Evolutionary conservation across 78 protist genomes (phyloP), one percentile per base, ranked within the genome.

Genomic region (Pigoraptor vietnamica): DNA sequence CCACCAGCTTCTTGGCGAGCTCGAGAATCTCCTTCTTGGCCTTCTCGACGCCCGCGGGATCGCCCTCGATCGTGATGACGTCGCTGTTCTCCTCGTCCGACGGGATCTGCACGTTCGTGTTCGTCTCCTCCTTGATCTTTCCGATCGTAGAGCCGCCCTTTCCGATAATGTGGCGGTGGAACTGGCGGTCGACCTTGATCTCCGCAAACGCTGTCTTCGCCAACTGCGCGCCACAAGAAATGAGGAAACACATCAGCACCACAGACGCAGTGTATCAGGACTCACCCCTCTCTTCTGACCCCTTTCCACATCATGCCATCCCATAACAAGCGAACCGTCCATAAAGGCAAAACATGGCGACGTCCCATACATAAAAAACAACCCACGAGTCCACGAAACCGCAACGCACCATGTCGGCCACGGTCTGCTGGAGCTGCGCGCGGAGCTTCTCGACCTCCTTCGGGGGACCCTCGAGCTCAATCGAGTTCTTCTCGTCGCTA

Each of bases 401-500:
- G 29, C 6, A 14, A 48, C 67, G 6, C 67, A 2, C 24, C 82
- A 87, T 35, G 81, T 87, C 81, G 24, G 9, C 35, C n/a, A 37
- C 81, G 39, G n/a, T 0, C 33, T 6, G 14, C 2, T 1, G 21
- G 29, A 87, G 32, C 25, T 1, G 1, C 24, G 37, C 81, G 24
- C 23, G 1, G 82, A 40, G 23, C 38, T 0, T 1, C 25, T 23
- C 90, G 37, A 40, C 90, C 34, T 38, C 81, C 32, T 0, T 81
- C 25, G 90, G 56, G 81, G 90, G 90, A 19, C 90, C 90, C 90
- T 87, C 90, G 38, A 87, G 36, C 81, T 87, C 90, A 40, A 87
- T 40, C 34, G 10, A 25, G 38, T 87, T 40, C 34, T 24, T n/a
- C 39, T 87, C 90, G 25, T 25, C 23, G 23, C 0, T 1, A n/a